Evolutionary conservation across 1,139 yeast species (phyloP), one percentile per base, ranked within the genome.

Genomic region (Insectozyma bohioensis): DNA sequence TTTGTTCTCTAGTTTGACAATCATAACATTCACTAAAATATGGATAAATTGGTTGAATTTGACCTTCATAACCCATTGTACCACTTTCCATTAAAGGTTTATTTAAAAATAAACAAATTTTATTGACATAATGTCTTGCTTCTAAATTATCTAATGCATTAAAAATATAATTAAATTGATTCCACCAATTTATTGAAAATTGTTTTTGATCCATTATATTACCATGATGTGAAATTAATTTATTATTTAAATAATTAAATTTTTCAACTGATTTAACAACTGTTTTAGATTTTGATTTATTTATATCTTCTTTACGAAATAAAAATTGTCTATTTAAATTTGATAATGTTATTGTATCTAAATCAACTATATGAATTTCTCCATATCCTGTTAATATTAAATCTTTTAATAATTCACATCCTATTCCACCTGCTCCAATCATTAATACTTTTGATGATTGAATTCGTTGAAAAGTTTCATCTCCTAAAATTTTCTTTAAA

Each of bases 361-460:
- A 69, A 57, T 94, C 99, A 13, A 90, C 94, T 17, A 94, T 74
- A 51, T 90, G 96, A 35, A 94, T 83, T 49, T 86, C 95, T 4
- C 95, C 94, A 47, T 85, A 83, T 3, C 95, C 95, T 46, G 87
- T 72, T 43, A 90, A 62, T 6, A 88, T 80, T 33, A 94, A 67
- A 52, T 94, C 86, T 54, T 94, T 94, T 39, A 94, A 67, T 25
- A 94, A 65, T 57, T 94, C 99, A 57, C 97, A 94, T 4, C 99
- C 99, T 44, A 94, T 90, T n/a, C 99, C 99, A 18, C 99, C 99
- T 1, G 98, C 97, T 4, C 99, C 98, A 1, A 94, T 96, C 65
- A 94, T 68, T 29, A 94, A 65, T 13, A 92, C 88, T 41, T 72
- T 80, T n/a, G 84, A 51, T 31, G 41, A 36, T 19, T 64, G 60